Base-by-base conservation (phyloP, 345 rosid genomes). In the Dovyalis caffra region DNA sequence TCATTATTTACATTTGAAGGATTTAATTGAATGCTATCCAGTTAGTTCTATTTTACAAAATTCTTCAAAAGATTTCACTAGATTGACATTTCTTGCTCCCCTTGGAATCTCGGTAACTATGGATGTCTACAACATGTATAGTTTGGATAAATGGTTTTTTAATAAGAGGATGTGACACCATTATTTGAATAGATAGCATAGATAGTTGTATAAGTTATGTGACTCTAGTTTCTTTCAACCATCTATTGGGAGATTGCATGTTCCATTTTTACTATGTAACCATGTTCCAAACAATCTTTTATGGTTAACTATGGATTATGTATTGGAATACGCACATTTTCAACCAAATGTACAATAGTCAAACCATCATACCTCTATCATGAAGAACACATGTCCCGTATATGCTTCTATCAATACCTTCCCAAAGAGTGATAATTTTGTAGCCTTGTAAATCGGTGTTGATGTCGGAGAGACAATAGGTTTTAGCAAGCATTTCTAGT, bases 241-340 rank as follows among this genome's bases (percentile, higher is more conserved):
- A 56, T 70, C 20, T 25, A 3, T 72, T 79, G 84, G 89, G 86
- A 75, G 76, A 77, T 78, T 83, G 56, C 76, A 78, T 57, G 78
- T 64, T 77, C 77, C 62, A 1, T 65, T 81, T 75, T 83, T 81
- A 23, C 68, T 35, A 40, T 29, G 40, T 68, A 34, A n/a, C 37
- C 65, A 65, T 67, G 45, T 66, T 65, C 64, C 75, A 28, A 78
- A 78, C 28, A 32, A 64, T 70, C 37, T 64, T 21, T 23, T 77
- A 29, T 74, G 74, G 72, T 77, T 83, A 6, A 28, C 70, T 64
- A 45, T 64, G 32, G 33, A 67, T 51, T 61, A 73, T 69, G 63
- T 74, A 26, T 56, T 61, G 64, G 83, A 86, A 66, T 74, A 79
- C 78, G 57, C 31, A 51, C 68, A 67, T 77, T 73, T 79, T 68